Evolutionary conservation across 768 basidiomycete species (phyloP).

Genomic region (Lactarius psammicola): DNA sequence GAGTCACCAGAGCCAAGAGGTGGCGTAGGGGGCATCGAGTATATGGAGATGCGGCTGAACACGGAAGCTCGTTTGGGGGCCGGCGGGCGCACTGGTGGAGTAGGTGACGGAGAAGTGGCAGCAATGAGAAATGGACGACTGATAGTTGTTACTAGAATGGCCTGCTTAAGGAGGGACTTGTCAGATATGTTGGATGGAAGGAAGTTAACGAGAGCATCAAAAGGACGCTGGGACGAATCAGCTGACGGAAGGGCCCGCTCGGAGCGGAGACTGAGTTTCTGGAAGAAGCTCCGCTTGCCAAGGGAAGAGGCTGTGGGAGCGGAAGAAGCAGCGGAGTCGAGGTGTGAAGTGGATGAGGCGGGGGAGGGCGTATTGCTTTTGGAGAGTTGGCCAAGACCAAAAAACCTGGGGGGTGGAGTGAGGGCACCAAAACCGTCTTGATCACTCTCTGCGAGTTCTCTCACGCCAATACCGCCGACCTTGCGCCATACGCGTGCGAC

Average conservation of each 20-base stretch:
- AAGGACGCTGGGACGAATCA: conserved; percentile 38
- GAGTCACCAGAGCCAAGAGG: conserved; percentile 30
- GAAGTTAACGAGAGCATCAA: conserved; percentile 42
- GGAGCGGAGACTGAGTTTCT: conserved; percentile 17
- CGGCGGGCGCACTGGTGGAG: conserved; percentile 17
- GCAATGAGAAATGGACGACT: conserved; percentile 38
- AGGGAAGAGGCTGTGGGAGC: conserved; percentile 2
- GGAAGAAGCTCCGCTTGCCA: not conserved
- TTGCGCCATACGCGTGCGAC: conserved; percentile 40
- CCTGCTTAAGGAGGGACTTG: conserved; percentile 39
- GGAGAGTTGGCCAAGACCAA: not conserved
- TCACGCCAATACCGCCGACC: conserved; percentile 33
- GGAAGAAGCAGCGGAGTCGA: not conserved
- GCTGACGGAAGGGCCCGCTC: conserved; percentile 29
- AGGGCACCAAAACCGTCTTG: conserved; percentile 32
- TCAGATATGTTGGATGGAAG: conserved; percentile 35
- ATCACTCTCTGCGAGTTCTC: conserved; percentile 32
- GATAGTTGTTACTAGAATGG: conserved; percentile 43
- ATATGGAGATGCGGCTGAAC: conserved; percentile 24
- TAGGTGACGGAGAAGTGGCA: conserved; percentile 17
- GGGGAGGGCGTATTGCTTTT: conserved; percentile 15
- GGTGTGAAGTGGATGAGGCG: not conserved
- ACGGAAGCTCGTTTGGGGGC: conserved; percentile 7
- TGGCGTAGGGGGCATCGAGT: conserved; percentile 30
- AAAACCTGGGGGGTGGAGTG: conserved; percentile 31